Evolutionary conservation across 1,284 basidiomycete species (phyloP).

Genomic region (Ceratobasidium sp.): DNA sequence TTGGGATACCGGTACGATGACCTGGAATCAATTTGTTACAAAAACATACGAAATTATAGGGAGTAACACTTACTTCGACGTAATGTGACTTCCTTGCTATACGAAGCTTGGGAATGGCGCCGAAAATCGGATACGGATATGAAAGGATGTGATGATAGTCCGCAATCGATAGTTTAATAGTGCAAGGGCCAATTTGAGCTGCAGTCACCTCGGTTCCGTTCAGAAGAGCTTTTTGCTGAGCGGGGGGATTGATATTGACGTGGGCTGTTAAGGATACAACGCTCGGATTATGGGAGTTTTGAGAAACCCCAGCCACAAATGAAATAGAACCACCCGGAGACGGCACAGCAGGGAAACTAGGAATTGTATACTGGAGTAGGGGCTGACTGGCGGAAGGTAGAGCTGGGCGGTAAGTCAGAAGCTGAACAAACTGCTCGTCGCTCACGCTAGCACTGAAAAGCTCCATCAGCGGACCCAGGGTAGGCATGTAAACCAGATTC

Average conservation of each 20-base stretch:
- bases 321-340: too few species aligned
- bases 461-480: not conserved
- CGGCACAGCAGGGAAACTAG: too few species aligned
- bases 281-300: too few species aligned
- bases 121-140: constrained; percentile 34
- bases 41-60: not conserved
- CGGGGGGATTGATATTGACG: not conserved
- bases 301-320: too few species aligned
- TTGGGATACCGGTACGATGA: not conserved
- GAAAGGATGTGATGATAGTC: not conserved
- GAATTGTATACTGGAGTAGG: too few species aligned
- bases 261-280: constrained; percentile 12
- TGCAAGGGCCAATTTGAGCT: constrained; percentile 4
- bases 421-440: not conserved
- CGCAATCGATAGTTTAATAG: not conserved
- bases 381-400: not conserved
- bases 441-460: not conserved
- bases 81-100: constrained; percentile 28
- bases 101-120: not conserved
- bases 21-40: not conserved
- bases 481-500: not conserved
- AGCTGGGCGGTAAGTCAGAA: constrained; percentile 3
- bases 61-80: constrained; percentile 14
- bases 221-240: not conserved
- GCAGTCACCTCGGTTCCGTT: not conserved